A percentile compares a stretch with the other conserved stretches of the same genome.
phyloP scores from a whole-genome alignment of 2,329 filamentous ascomycete genomes.

The Aspergillus sp. region DNA sequence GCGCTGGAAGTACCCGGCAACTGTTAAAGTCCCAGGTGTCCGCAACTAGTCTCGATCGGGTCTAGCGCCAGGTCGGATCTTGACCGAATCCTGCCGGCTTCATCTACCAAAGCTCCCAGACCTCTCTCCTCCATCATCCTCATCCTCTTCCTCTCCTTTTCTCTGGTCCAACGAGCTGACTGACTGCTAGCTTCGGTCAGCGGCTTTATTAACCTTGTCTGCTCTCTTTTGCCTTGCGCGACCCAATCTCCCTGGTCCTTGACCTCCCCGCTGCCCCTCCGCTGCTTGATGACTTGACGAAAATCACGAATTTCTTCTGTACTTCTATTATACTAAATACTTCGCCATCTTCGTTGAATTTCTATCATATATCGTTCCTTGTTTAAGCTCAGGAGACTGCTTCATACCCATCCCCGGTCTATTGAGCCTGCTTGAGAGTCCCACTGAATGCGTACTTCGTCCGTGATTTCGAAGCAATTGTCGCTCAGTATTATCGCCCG shows the following conservation, averaged over 20 bases:
- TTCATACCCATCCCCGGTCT: conserved; percentile 3
- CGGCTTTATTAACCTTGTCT: conserved; percentile 6
- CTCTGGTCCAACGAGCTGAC: conserved; percentile 2
- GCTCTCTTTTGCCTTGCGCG: conserved; percentile 8
- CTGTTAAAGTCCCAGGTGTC: conserved; percentile 2
- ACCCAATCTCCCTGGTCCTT: conserved; percentile 7
- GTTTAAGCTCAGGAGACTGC: conserved; percentile 1
- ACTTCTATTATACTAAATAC: conserved; percentile 17
- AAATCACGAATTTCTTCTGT: conserved; percentile 30
- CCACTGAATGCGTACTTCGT: conserved; percentile 8
- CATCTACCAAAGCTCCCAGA: conserved; percentile 1
- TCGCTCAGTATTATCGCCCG: conserved; percentile 2
- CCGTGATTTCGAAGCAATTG: conserved; percentile 2
- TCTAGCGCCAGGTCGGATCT: conserved; percentile 1
- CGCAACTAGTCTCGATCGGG: neutral
- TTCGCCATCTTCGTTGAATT: conserved; percentile 7
- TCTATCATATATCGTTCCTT: conserved; percentile 6
- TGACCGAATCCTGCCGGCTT: neutral
- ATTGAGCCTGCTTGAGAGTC: conserved; percentile 8
- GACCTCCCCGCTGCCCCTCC: conserved; percentile 8
- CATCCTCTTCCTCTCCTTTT: conserved; percentile 4
- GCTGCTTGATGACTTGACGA: conserved; percentile 33
- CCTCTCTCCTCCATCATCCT: neutral
- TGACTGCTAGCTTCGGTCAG: neutral
- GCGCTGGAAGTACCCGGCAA: too few species aligned